Evolutionary conservation across 2,329 filamentous ascomycete genomes (phyloP).

Genomic region (Cercospora sp.): DNA sequence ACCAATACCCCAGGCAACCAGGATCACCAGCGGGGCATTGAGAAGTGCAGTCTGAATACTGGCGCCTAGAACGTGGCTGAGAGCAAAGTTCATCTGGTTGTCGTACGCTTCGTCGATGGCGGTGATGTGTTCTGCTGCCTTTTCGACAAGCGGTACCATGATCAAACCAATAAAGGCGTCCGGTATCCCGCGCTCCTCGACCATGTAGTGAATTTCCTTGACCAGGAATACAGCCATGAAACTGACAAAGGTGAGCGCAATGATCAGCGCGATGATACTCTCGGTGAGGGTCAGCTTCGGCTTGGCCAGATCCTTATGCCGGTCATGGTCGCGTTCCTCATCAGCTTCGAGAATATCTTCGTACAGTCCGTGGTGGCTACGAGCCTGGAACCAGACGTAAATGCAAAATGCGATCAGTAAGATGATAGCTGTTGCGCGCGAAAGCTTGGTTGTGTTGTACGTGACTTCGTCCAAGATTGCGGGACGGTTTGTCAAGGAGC

Average conservation of each 20-base stretch:
- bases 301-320: constrained; percentile 59
- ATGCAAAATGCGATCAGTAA: constrained; percentile 66
- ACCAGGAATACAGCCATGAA: constrained; percentile 77
- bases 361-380: constrained; percentile 75
- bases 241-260: constrained; percentile 69
- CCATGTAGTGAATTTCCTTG: constrained; percentile 66
- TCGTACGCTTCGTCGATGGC: constrained; percentile 83
- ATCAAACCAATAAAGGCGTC: constrained; percentile 69
- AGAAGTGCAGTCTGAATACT: constrained; percentile 88
- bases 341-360: constrained; percentile 71
- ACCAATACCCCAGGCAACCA: constrained; percentile 77
- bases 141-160: constrained; percentile 78
- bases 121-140: constrained; percentile 80
- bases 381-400: constrained; percentile 70
- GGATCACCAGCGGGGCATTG: constrained; percentile 78
- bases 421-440: constrained; percentile 68
- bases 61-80: constrained; percentile 81
- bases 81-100: constrained; percentile 72
- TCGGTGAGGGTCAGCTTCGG: constrained; percentile 74
- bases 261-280: constrained; percentile 62
- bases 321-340: constrained; percentile 66
- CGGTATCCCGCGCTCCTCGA: constrained; percentile 50
- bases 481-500: constrained; percentile 30
- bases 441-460: constrained; percentile 62
- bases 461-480: constrained; percentile 46